phyloP scores from a whole-genome alignment of 441 rosid species.

The Erodium chrysanthum region DNA sequence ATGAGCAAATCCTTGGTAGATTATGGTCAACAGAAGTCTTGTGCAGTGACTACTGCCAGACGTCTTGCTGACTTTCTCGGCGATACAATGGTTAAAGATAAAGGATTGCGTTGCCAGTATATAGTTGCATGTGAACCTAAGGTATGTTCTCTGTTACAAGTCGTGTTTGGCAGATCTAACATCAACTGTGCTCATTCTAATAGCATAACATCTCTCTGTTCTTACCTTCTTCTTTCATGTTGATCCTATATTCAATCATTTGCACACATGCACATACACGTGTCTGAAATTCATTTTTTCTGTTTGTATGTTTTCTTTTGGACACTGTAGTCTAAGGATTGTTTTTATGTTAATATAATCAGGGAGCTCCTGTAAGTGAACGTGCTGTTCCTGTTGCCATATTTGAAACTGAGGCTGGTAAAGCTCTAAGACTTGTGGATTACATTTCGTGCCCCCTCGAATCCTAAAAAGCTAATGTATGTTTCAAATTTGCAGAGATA shows the following conservation, averaged over 20 bases:
- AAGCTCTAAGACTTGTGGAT: conserved; percentile 19
- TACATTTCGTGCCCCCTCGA: conserved; percentile 18
- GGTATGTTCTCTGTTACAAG: conserved; percentile 34
- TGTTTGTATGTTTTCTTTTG: conserved; percentile 16
- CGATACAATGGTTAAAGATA: conserved; percentile 91
- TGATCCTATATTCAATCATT: not conserved
- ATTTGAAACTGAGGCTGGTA: conserved; percentile 82
- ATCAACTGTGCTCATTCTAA: not conserved
- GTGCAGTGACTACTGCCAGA: conserved; percentile 97
- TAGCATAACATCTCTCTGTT: not conserved
- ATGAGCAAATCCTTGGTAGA: conserved; percentile 98
- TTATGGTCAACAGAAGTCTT: conserved; percentile 91
- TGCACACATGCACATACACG: conserved; percentile 2
- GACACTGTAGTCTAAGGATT: conserved; percentile 11
- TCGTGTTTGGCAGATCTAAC: not conserved
- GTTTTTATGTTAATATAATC: conserved; percentile 30
- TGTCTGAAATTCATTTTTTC: conserved; percentile 4
- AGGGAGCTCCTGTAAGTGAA: conserved; percentile 98
- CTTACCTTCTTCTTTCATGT: not conserved
- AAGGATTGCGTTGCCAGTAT: conserved; percentile 97
- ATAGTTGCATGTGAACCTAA: conserved; percentile 92
- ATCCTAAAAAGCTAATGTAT: conserved; percentile 16
- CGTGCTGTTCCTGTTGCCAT: conserved; percentile 99
- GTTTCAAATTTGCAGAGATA: conserved; percentile 45
- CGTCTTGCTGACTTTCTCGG: conserved; percentile 96